Percentiles rank a stretch among this genome's conserved stretches.
Conservation (phyloP, 306 rosid species). For the Trifolium dubium region DNA sequence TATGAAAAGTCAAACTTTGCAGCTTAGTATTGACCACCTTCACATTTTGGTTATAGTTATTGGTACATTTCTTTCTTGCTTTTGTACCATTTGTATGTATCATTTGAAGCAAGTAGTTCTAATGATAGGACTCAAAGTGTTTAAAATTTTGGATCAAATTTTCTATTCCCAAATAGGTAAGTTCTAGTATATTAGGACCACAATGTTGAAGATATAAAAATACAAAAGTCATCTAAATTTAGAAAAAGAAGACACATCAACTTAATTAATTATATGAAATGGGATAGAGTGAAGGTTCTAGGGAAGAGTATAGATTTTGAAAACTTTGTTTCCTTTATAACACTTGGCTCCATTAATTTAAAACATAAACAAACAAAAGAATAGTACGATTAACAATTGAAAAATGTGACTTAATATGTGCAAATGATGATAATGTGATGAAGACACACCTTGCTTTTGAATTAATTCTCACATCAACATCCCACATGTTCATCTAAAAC, state of each 20-base stretch:
- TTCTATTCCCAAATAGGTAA: conserved; percentile 51
- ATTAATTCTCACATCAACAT: conserved; percentile 43
- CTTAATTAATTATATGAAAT: conserved; percentile 28
- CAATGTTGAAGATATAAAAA: conserved; percentile 33
- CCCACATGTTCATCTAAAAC: conserved; percentile 66
- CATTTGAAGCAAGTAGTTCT: conserved; percentile 48
- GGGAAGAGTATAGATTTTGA: conserved; percentile 38
- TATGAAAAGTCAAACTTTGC: conserved; percentile 35
- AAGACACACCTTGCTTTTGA: conserved; percentile 30
- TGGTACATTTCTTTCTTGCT: conserved; percentile 38
- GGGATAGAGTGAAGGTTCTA: conserved; percentile 48
- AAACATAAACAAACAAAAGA: conserved; percentile 47
- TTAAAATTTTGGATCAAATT: conserved; percentile 50
- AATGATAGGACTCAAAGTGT: conserved; percentile 37
- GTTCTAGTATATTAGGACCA: conserved; percentile 48
- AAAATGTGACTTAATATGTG: conserved; percentile 45
- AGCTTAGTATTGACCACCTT: conserved; percentile 27
- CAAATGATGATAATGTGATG: conserved; percentile 57
- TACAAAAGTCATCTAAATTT: conserved; percentile 39
- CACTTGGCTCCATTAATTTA: conserved; percentile 51
- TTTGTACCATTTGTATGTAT: conserved; percentile 51
- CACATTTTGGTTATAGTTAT: conserved; percentile 46
- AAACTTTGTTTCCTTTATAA: conserved; percentile 34
- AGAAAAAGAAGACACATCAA: conserved; percentile 44
- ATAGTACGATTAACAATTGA: conserved; percentile 38